Base-by-base conservation (phyloP, 805 yeast species). In the Lachancea dasiensis region DNA sequence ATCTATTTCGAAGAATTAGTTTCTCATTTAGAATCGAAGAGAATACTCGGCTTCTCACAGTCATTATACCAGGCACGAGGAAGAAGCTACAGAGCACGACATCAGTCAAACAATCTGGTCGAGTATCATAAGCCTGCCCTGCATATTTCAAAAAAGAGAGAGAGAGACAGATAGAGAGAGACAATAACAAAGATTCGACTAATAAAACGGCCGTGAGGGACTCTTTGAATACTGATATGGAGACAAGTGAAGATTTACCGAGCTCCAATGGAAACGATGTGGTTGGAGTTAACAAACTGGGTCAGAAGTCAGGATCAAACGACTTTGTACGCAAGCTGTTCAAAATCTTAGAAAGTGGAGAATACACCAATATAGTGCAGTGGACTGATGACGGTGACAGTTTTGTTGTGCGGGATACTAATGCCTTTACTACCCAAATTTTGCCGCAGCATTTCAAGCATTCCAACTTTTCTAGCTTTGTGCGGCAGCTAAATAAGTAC, bases 381-480 rank as follows among this genome's bases (percentile, higher is more conserved):
- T 90, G 98, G 97, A 80, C 95, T 1, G 75, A 72, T 20, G 58
- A 56, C n/a, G 96, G 96, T 3, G 89, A 85, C 52, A 75, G 86
- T 29, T 92, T 92, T 60, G 84, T 90, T 29, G 95, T 92, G 24
- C 56, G 84, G 23, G 95, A 92, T 63, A 86, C 95, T 10, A 86
- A 83, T 55, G 94, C 83, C 50, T 89, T 89, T 63, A 86, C 97
- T 24, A 82, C 81, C 47, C 82, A 81, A 36, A 83, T 92, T 10
- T 71, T 92, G 34, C 97, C 97, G 11, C 76, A 79, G 36, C 95
- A 90, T 62, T 92, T 92, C 68, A 90, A 89, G 54, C 98, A 92
- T 63, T 77, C 86, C 41, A 92, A 92, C 64, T 92, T 90, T 64
- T 90, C 97, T 25, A 77, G 89, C 50, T 90, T 90, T 65, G 97